Conservation (phyloP, 306 rosid species). For the Cicer cuneatum region DNA sequence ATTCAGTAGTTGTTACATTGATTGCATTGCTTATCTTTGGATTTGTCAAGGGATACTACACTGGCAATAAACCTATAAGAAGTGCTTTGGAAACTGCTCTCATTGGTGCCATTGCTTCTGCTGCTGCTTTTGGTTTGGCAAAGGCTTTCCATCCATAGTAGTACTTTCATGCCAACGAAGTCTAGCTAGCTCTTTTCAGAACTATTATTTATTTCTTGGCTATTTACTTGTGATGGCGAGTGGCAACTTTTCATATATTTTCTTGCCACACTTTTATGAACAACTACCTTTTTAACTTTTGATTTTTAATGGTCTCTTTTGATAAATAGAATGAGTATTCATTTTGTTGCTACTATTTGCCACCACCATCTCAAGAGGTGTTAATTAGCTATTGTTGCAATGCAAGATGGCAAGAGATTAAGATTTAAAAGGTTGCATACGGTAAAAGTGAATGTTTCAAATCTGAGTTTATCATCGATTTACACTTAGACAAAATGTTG, state of each 20-base stretch:
- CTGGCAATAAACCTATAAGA: slow-evolving; percentile 69
- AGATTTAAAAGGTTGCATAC: neutral
- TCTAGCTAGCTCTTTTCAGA: neutral
- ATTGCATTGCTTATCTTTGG: slow-evolving; percentile 78
- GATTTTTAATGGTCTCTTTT: neutral
- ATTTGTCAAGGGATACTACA: slow-evolving; percentile 82
- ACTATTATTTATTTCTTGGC: neutral
- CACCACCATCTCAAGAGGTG: neutral
- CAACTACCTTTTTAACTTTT: slow-evolving; percentile 6
- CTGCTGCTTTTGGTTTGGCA: slow-evolving; percentile 82
- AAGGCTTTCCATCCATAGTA: slow-evolving; percentile 67
- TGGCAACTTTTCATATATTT: neutral
- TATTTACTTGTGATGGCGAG: neutral
- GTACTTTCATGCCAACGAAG: neutral
- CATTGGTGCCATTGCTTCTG: slow-evolving; percentile 86
- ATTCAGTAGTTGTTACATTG: slow-evolving; percentile 67
- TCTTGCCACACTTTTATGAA: slow-evolving; percentile 1
- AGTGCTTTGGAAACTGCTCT: slow-evolving; percentile 86
- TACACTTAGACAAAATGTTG: neutral
- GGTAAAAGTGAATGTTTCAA: neutral
- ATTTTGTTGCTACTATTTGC: neutral
- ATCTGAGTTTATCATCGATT: neutral
- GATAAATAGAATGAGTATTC: neutral
- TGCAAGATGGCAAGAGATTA: neutral
- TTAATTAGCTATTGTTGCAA: neutral